Conservation (phyloP, 1,284 basidiomycete species). For the Ceratobasidium sp. region DNA sequence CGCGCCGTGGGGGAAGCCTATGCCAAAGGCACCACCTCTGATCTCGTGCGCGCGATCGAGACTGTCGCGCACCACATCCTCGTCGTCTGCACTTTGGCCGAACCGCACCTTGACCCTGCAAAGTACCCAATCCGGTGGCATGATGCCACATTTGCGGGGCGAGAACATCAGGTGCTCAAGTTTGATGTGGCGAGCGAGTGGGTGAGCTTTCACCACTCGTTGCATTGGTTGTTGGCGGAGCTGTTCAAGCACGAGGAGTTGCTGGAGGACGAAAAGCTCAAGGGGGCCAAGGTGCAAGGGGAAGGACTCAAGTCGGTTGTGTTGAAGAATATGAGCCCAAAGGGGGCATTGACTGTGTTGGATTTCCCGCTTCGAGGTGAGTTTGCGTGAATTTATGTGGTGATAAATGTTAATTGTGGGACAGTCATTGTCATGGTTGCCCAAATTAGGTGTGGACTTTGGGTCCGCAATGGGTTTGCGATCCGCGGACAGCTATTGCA, state of each 20-base stretch:
- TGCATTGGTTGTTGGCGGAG: conserved; percentile 94
- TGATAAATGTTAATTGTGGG: not conserved
- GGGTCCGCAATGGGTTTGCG: conserved; percentile 97
- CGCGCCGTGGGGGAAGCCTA: conserved; percentile 89
- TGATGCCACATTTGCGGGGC: conserved; percentile 70
- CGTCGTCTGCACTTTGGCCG: conserved; percentile 71
- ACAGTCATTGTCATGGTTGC: conserved; percentile 88
- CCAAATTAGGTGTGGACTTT: conserved; percentile 93
- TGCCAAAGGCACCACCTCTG: conserved; percentile 64
- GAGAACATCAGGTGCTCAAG: conserved; percentile 70
- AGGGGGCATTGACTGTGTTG: conserved; percentile 74
- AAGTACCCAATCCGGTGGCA: conserved; percentile 75
- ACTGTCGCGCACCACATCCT: conserved; percentile 79
- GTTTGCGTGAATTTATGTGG: conserved; percentile 51
- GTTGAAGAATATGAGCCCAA: conserved; percentile 67
- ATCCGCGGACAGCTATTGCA: conserved; percentile 96
- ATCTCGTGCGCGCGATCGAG: conserved; percentile 75
- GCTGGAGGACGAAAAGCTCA: conserved; percentile 67
- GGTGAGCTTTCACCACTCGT: conserved; percentile 94
- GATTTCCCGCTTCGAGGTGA: conserved; percentile 89
- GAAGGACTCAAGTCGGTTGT: conserved; percentile 67
- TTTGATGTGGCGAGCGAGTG: conserved; percentile 84
- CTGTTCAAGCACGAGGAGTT: conserved; percentile 83
- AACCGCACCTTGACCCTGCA: conserved; percentile 71
- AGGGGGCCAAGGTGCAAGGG: conserved; percentile 63